phyloP scores from a whole-genome alignment of 306 rosid species.

The Sophora flavescens region DNA sequence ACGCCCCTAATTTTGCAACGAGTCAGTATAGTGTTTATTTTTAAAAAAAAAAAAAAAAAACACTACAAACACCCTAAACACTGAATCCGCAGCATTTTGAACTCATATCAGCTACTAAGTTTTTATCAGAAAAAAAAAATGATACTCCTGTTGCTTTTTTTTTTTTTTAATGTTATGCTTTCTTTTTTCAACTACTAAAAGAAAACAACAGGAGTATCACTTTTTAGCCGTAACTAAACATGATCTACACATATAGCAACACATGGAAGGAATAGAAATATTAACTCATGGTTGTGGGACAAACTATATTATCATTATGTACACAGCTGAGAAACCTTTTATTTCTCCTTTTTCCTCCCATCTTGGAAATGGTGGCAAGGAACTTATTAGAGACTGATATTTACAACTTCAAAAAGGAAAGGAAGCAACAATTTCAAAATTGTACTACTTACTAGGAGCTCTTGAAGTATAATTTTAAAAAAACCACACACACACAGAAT shows the following conservation, averaged over 20 bases:
- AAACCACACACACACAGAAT: slow-evolving; percentile 44
- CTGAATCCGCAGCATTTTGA: neutral
- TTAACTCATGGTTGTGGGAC: no score
- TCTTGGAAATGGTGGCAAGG: slow-evolving; percentile 36
- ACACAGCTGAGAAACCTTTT: slow-evolving; percentile 39
- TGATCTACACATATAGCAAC: neutral
- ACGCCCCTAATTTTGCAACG: no score
- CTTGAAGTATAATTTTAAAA: slow-evolving; percentile 53
- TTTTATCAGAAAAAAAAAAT: neutral
- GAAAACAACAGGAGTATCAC: neutral
- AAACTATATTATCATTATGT: slow-evolving; percentile 1
- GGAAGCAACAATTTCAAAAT: slow-evolving; percentile 60
- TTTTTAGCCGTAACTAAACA: neutral
- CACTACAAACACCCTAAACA: no score
- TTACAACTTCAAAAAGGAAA: slow-evolving; percentile 58
- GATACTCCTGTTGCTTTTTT: neutral
- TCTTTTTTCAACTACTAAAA: neutral
- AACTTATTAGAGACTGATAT: slow-evolving; percentile 45
- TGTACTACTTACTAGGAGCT: slow-evolving; percentile 52
- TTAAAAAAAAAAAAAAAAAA: no score
- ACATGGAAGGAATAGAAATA: neutral
- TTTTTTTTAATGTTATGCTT: neutral
- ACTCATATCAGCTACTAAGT: neutral
- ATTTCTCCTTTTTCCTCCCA: slow-evolving; percentile 13
- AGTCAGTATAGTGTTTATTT: no score